phyloP scores from a whole-genome alignment of 306 rosid species.

The Calophaca sinica region DNA sequence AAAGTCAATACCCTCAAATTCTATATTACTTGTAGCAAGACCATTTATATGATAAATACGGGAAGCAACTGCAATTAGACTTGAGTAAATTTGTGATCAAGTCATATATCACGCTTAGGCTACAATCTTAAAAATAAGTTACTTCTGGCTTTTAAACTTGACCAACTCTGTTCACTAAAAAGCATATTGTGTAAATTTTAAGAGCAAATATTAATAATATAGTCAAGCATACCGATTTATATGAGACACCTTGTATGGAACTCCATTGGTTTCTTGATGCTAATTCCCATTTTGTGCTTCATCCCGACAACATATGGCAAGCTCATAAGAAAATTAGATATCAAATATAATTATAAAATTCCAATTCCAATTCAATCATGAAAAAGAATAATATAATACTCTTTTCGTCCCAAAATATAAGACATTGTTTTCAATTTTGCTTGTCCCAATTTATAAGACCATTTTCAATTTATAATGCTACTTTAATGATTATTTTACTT shows the following conservation, averaged over 20 bases:
- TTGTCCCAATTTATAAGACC: no score
- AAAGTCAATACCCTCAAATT: constrained; percentile 18
- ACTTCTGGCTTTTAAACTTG: background rate
- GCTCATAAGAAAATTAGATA: constrained; percentile 13
- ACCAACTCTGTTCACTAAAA: constrained; percentile 6
- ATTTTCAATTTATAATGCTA: no score
- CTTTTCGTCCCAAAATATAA: no score
- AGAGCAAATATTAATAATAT: no score
- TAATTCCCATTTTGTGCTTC: constrained; percentile 55
- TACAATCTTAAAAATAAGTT: constrained; percentile 33
- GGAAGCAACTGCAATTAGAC: constrained; percentile 23
- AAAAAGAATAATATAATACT: constrained; percentile 6
- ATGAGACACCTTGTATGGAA: constrained; percentile 19
- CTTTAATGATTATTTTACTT: no score
- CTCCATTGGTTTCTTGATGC: constrained; percentile 38
- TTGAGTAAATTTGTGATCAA: background rate
- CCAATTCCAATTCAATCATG: constrained; percentile 15
- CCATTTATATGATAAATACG: background rate
- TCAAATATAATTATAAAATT: background rate
- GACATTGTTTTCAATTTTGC: no score
- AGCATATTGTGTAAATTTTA: background rate
- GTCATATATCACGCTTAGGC: constrained; percentile 1
- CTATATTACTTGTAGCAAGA: constrained; percentile 20
- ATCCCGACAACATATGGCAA: constrained; percentile 47
- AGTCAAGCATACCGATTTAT: no score